Evolutionary conservation across 805 yeast species (phyloP), one percentile per base, ranked within the genome.

Genomic region (Priceomyces medius): DNA sequence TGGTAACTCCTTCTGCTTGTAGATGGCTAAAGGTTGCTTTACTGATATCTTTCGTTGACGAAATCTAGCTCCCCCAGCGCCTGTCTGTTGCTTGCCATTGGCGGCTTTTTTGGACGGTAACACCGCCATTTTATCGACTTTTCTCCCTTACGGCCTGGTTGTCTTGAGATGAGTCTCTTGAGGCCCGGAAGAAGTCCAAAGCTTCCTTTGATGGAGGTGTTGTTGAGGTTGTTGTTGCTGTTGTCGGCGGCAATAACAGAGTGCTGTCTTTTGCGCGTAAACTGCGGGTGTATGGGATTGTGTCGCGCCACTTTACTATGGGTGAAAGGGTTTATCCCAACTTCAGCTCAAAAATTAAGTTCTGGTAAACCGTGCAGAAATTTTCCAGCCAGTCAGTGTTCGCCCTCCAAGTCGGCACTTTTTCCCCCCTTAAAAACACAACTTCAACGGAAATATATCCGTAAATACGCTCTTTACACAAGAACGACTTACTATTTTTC

Each of bases 11-110:
- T 73, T 69, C 51, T 88, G 95, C 57, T 77, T 77, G 59, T 83
- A 77, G 7, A 91, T 83, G 45, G 83, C 83, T 43, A 91, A 75
- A 8, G 86, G 80, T 60, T 89, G 96, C 62, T 90, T 93, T 36
- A 90, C 93, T 36, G 95, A 85, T 50, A 91, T 90, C 67, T 93
- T 93, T 45, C 98, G 78, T 71, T 91, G 97, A 50, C 99, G 82
- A 65, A 90, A 90, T 47, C 97, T 71, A 31, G 91, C 85, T 40
- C 79, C 77, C 17, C 79, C 72, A n/a, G 50, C 45, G 19, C 56
- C 42, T 18, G 29, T 16, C 40, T 48, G 60, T 40, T 47, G 60
- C 31, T 48, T 44, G n/a, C 50, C 44, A 18, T 41, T 48, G 20
- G 49, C 50, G 40, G 65, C 57, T 37, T 58, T 61, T 33, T 63